Evolutionary conservation across 2,329 filamentous ascomycete species (phyloP), one percentile per base, ranked within the genome.

Genomic region (Aspergillus quadrilineatus): DNA sequence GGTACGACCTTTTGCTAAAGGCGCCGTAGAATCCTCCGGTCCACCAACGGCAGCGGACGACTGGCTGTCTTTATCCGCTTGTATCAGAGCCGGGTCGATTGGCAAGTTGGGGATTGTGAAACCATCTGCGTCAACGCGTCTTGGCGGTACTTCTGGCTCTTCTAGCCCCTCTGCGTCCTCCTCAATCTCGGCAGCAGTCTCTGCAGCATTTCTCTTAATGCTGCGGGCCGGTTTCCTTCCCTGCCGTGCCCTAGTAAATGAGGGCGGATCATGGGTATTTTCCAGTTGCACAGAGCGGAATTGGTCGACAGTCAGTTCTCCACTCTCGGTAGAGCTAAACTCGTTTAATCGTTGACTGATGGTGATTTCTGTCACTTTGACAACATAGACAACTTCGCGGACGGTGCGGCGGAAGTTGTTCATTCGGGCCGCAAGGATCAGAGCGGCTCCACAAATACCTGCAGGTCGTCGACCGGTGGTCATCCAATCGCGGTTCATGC

Each of bases 401-500:
- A 96, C 86, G 0, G 92, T 96, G 15, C 94, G 87, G 44, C 93
- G 89, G 70, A 95, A 99, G 74, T 97, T 97, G 82, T 97, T 96
- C 89, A 97, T 97, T 51, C 94, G 89, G 7, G 94, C 93, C 6
- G 94, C 94, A 72, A 99, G 88, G 59, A 99, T 89, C 47, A 99
- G 83, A 63, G 92, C 96, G 10, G 94, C 94, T 60, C 94, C 94
- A 72, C 92, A 97, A 53, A 97, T 88, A 63, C 94, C 94, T 6
- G 93, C 93, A 14, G 94, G 94, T 41, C 94, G 88, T 67, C 94
- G 89, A 65, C 94, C 94, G 70, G 92, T 91, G 46, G 92, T 88
- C 85, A 99, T 97, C 92, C 94, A 97, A 75, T 99, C 94, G 53
- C 90, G 83, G 63, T 90, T 92, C 94, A 99, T 97, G 60, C 94